Evolutionary conservation across 2,329 filamentous ascomycete genomes (phyloP), one percentile per base, ranked within the genome.

Genomic region (Cladosporium colombiae): DNA sequence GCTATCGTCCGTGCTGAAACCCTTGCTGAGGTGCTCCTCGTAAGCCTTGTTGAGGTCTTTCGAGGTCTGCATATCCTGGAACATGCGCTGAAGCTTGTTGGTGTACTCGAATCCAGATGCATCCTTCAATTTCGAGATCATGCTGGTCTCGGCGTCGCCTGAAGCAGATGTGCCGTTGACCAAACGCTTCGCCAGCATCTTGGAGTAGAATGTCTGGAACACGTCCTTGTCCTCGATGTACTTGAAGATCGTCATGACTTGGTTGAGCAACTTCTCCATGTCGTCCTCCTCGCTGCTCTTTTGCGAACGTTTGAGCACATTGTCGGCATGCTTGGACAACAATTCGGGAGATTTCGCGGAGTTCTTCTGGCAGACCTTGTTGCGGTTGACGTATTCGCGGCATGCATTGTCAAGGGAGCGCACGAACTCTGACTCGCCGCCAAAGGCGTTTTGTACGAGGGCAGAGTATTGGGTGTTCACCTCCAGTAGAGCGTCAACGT

Each of bases 201-300:
- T 91, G 1, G 94, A 96, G 81, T 99, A 99, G 81, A 97, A 99
- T 79, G 98, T 99, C 79, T 98, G 95, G 85, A 99, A 99, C 5
- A 99, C 96, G 75, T 99, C 95, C 84, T 99, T 99, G 81, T 99
- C 96, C 77, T 99, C 95, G 69, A 99, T 98, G 80, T 99, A 99
- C 82, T 98, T 98, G 87, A 99, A 99, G 64, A 99, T 92, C 1
- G 94, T 97, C 95, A 99, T 99, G 74, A 99, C 95, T 78, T 97
- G 92, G 23, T 88, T 88, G 33, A 98, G 83, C 35, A 92, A 90
- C 70, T 90, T 89, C 80, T 99, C 95, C 73, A 98, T 85, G 75
- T 99, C 94, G 35, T 91, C 90, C 76, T 99, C 95, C 76, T 98
- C 95, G 16, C 93, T 92, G 72, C 93, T 92, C 72, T 93, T 96